Conservation (phyloP, 495 filamentous ascomycete species). For the Hypomontagnella monticulosa region DNA sequence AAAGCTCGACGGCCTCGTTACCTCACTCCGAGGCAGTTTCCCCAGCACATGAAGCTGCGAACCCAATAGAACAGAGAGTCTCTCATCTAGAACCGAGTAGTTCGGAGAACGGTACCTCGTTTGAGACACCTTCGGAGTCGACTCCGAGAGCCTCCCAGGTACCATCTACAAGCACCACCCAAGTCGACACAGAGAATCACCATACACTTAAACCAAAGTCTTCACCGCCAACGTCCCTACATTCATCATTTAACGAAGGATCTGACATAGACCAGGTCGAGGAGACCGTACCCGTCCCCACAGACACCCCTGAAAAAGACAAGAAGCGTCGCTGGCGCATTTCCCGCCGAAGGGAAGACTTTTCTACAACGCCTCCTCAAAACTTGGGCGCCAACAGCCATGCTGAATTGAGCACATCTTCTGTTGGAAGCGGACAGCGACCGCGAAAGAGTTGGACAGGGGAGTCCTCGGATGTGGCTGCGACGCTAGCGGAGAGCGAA, state of each 20-base stretch:
- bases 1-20: slow-evolving; percentile 84
- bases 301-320: slow-evolving; percentile 62
- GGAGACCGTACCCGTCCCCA: slow-evolving; percentile 52
- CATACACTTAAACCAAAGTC: slow-evolving; percentile 66
- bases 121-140: slow-evolving; percentile 47
- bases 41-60: slow-evolving; percentile 48
- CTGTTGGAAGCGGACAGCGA: slow-evolving; percentile 68
- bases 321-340: slow-evolving; percentile 80
- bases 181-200: slow-evolving; percentile 53
- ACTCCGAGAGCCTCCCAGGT: slow-evolving; percentile 48
- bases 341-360: slow-evolving; percentile 68
- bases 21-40: slow-evolving; percentile 55
- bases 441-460: slow-evolving; percentile 64
- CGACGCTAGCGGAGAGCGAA: slow-evolving; percentile 51
- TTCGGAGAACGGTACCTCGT: slow-evolving; percentile 35
- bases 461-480: slow-evolving; percentile 59
- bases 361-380: slow-evolving; percentile 55
- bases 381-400: slow-evolving; percentile 67
- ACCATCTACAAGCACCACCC: slow-evolving; percentile 46
- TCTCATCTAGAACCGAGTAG: slow-evolving; percentile 40
- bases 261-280: slow-evolving; percentile 79
- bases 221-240: slow-evolving; percentile 75
- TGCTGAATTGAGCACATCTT: slow-evolving; percentile 73
- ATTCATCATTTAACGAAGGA: slow-evolving; percentile 79
- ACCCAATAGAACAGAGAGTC: slow-evolving; percentile 51